A percentile compares a stretch with the other conserved stretches of the same genome.
Evolutionary conservation across 257 asterid genomes (phyloP).

Genomic region (Solanum corneliomulleri): DNA sequence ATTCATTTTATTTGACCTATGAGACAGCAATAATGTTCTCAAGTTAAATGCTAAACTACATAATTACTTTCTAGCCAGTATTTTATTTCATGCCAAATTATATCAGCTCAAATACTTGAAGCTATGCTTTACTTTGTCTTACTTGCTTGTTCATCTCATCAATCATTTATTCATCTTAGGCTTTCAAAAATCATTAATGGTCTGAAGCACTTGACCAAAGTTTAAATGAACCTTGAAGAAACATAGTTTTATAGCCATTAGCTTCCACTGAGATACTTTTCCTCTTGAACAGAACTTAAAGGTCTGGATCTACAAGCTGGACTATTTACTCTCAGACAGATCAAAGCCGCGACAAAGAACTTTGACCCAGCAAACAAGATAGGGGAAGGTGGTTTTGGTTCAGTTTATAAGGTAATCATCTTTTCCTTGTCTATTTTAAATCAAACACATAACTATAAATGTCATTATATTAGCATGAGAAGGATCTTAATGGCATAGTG

Average conservation of each 20-base stretch:
- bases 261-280: not conserved
- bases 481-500: not conserved
- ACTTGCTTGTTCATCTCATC: not conserved
- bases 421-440: not conserved
- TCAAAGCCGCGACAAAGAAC: conserved; percentile 75
- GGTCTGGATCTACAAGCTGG: conserved; percentile 82
- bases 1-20: not conserved
- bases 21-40: not conserved
- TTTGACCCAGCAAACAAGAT: conserved; percentile 76
- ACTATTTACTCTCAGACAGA: conserved; percentile 57
- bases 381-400: conserved; percentile 95
- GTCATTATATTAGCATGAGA: not conserved
- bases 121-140: not conserved
- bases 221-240: not conserved
- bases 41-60: not conserved
- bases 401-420: conserved; percentile 69
- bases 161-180: not conserved
- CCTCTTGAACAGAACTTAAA: conserved; percentile 46
- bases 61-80: not conserved
- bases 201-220: not conserved
- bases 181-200: not conserved
- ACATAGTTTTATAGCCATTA: not conserved
- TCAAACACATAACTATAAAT: not conserved
- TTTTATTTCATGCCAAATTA: not conserved
- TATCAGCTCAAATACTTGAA: not conserved